phyloP scores from a whole-genome alignment of 2,329 filamentous ascomycete genomes.

The Exophiala dermatitidis region DNA sequence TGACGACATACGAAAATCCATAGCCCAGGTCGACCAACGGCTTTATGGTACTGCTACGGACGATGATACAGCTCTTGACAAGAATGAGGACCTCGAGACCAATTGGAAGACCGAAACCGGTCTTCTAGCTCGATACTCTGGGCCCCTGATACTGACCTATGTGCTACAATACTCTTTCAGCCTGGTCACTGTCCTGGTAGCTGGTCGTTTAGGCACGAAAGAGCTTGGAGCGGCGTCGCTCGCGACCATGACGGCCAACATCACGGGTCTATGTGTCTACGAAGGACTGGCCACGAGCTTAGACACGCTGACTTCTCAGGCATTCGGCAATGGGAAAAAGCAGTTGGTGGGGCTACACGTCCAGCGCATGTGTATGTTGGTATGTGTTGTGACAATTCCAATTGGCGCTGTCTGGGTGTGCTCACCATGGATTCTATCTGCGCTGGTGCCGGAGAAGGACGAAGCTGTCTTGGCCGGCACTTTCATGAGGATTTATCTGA shows the following conservation, averaged over 20 bases:
- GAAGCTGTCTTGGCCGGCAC: slow-evolving; percentile 60
- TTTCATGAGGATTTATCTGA: slow-evolving; percentile 59
- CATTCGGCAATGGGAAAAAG: slow-evolving; percentile 74
- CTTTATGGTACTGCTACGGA: slow-evolving; percentile 15
- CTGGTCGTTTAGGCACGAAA: slow-evolving; percentile 59
- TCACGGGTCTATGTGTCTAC: slow-evolving; percentile 62
- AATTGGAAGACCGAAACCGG: slow-evolving; percentile 24
- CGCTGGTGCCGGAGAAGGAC: slow-evolving; percentile 57
- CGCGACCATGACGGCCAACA: slow-evolving; percentile 63
- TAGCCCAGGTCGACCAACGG: slow-evolving; percentile 15
- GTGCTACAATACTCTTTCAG: slow-evolving; percentile 47
- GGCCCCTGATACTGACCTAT: slow-evolving; percentile 26
- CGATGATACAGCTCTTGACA: slow-evolving; percentile 10
- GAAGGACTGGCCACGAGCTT: slow-evolving; percentile 72
- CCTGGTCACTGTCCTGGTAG: slow-evolving; percentile 62
- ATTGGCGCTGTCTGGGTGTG: slow-evolving; percentile 59
- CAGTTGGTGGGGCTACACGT: slow-evolving; percentile 70
- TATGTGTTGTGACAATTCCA: slow-evolving; percentile 58
- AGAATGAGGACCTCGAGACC: slow-evolving; percentile 16
- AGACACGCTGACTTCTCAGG: slow-evolving; percentile 81
- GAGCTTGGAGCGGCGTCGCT: slow-evolving; percentile 55
- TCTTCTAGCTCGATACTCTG: slow-evolving; percentile 24
- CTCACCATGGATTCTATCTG: slow-evolving; percentile 51
- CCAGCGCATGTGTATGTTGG: slow-evolving; percentile 65
- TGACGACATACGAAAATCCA: slow-evolving; percentile 18